Base-by-base conservation (phyloP, 2,329 filamentous ascomycete species). In the Graphilbum ipis-grandicollis region DNA sequence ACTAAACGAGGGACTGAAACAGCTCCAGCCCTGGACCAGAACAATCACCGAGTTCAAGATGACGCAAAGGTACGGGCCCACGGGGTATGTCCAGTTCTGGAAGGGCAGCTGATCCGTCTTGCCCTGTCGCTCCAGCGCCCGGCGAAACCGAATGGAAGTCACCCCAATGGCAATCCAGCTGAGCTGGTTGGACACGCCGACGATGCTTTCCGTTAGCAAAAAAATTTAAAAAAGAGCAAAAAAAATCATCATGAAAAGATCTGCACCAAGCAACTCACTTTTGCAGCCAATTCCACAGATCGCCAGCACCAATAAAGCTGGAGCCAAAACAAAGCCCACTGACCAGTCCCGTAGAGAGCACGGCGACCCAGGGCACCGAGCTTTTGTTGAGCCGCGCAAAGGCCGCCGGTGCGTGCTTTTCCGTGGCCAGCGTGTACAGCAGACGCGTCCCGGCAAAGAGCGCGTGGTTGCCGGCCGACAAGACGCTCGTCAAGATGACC, bases 161-260 rank as follows among this genome's bases (percentile, higher is more conserved):
- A 78, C 58, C 7, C 71, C 66, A 40, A 79, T 79, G 39, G 68
- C 62, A 44, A 71, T 66, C 73, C 75, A 79, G 35, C 69, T 70
- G 5, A 79, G 55, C 52, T 78, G 74, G 50, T 77, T 78, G 0
- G 72, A 76, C 0, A 79, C 74, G 10, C 73, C 73, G 38, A 79
- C 71, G 33, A 79, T 65, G 40, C 63, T 66, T 9, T 9, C 14
- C 5, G 22, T 34, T 26, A 33, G 32, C 21, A 19, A 9, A 7
- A 19, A 7, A 25, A 7, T 25, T 13, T 13, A n/a, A n/a, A n/a
- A n/a, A n/a, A n/a, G n/a, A n/a, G 14, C 25, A 26, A 26, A 26
- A 26, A 26, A 26, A 26, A 26, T 9, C 8, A 26, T 8, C 8
- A 26, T 38, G 32, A 34, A 46, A 40, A 33, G 35, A 44, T 34